A percentile compares a stretch with the other conserved stretches of the same genome.
Evolutionary conservation across 352 stramenopile genomes (phyloP).

Genomic region (Elongisporangium anandrum): DNA sequence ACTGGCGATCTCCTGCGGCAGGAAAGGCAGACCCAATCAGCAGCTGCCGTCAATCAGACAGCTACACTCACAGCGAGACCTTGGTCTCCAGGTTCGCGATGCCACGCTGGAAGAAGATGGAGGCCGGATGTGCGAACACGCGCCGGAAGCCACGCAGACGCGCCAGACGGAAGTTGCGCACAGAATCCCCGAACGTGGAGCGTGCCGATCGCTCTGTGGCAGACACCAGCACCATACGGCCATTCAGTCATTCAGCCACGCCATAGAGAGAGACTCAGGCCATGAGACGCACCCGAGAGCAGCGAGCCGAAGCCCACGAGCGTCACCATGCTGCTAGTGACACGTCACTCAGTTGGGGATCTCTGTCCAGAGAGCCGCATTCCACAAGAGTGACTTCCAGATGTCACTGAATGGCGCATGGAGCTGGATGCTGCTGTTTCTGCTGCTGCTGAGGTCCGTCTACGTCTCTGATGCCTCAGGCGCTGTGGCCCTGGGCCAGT

Average conservation of each 20-base stretch:
- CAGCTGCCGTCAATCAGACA: neutral
- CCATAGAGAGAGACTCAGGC: neutral
- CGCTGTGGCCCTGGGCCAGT: slow-evolving; percentile 1
- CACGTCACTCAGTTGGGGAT: neutral
- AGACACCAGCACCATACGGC: neutral
- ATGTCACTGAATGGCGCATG: neutral
- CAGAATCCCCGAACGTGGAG: slow-evolving; percentile 82
- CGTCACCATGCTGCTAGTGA: slow-evolving; percentile 30
- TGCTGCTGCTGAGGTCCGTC: neutral
- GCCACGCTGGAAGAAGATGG: slow-evolving; percentile 91
- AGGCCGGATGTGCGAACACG: slow-evolving; percentile 89
- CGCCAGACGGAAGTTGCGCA: slow-evolving; percentile 88
- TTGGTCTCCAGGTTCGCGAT: slow-evolving; percentile 87
- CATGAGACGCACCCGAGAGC: slow-evolving; percentile 51
- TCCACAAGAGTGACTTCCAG: neutral
- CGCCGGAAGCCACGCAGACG: slow-evolving; percentile 81
- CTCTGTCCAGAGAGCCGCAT: neutral
- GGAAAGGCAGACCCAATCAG: neutral
- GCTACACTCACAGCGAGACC: slow-evolving; percentile 12
- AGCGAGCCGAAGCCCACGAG: slow-evolving; percentile 91
- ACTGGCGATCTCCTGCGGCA: slow-evolving; percentile 82
- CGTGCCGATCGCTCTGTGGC: slow-evolving; percentile 63
- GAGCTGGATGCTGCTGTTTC: neutral
- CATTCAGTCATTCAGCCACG: neutral
- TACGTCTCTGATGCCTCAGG: neutral